phyloP scores from a whole-genome alignment of 2,329 filamentous ascomycete genomes.

The Corynespora cassiicola region DNA sequence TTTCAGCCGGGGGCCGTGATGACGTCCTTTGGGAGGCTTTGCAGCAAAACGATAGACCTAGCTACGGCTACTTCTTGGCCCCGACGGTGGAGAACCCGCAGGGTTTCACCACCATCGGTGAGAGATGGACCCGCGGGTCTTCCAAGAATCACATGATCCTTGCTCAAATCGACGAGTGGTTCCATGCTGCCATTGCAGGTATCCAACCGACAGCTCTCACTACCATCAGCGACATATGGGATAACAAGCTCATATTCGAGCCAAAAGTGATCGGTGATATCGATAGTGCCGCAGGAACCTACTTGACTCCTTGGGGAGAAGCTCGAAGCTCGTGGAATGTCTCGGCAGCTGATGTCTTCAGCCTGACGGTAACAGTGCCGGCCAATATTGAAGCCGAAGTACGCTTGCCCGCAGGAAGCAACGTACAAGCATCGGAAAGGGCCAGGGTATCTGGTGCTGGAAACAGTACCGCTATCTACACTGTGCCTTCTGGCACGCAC shows the following conservation, averaged over 20 bases:
- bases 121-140: background rate
- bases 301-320: too few relatives aligned
- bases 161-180: constrained; percentile 4
- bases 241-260: too few relatives aligned
- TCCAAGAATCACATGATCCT: constrained; percentile 6
- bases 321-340: too few relatives aligned
- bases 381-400: constrained; percentile 3
- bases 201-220: constrained; percentile 1
- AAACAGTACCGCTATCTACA: constrained; percentile 1
- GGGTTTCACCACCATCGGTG: constrained; percentile 1
- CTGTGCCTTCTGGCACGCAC: constrained; percentile 3
- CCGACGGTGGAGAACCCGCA: background rate
- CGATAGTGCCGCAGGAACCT: too few relatives aligned
- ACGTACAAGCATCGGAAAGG: background rate
- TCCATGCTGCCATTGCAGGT: constrained; percentile 4
- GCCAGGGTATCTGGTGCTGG: background rate
- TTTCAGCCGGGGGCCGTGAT: constrained; percentile 3
- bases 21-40: constrained; percentile 5
- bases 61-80: constrained; percentile 2
- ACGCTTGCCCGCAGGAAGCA: constrained; percentile 1
- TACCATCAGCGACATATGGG: constrained; percentile 1
- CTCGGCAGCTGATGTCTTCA: background rate
- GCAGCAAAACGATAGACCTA: constrained; percentile 3
- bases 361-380: constrained; percentile 1
- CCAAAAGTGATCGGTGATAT: too few relatives aligned